Evolutionary conservation across 129 eudicot genomes (phyloP).

Genomic region (Artemisia argyi): DNA sequence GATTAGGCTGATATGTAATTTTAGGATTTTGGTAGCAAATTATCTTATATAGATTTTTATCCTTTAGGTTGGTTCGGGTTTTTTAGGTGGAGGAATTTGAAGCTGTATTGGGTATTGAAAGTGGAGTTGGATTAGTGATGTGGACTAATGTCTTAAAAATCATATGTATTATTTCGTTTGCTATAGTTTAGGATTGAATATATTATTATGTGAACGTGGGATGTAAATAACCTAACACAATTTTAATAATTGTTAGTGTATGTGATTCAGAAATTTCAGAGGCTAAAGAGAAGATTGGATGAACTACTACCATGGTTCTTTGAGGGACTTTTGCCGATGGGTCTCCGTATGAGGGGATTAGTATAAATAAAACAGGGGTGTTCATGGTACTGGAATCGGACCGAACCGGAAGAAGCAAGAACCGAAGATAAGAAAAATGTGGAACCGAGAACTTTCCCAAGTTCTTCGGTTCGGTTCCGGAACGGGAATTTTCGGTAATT

Average conservation of each 20-base stretch:
- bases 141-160: conserved; percentile 97
- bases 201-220: no score
- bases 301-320: conserved; percentile 71
- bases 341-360: conserved; percentile 64
- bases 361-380: conserved; percentile 58
- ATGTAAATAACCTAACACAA: no score
- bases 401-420: no score
- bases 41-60: no score
- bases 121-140: conserved; percentile 40
- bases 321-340: conserved; percentile 88
- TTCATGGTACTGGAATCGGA: no score
- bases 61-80: no score
- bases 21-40: no score
- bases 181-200: neutral
- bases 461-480: no score
- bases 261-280: conserved; percentile 71
- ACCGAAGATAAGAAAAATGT: no score
- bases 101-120: conserved; percentile 17
- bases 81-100: neutral
- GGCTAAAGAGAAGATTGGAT: conserved; percentile 86
- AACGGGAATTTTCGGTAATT: no score
- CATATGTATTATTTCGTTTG: conserved; percentile 44
- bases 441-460: no score
- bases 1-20: no score
- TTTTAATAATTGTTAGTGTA: neutral